Evolutionary conservation across 352 stramenopile genomes (phyloP).

Genomic region (Phytophthora ohioensis): DNA sequence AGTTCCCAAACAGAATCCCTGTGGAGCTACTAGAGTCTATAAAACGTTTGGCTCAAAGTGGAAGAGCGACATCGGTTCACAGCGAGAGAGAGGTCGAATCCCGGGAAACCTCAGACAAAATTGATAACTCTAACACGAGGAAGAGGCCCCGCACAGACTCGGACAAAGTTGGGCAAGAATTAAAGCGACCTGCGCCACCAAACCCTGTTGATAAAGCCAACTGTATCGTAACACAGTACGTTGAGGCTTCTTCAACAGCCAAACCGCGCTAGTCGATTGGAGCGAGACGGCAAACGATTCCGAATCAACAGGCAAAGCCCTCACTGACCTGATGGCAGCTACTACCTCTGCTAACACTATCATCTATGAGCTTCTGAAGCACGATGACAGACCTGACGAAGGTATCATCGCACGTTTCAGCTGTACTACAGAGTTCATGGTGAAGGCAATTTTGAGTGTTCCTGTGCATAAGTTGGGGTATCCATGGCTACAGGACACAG

Average conservation of each 20-base stretch:
- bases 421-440: constrained; percentile 6
- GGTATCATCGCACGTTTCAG: neutral
- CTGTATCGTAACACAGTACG: neutral
- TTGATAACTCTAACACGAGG: neutral
- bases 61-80: too few species aligned
- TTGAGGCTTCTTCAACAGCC: neutral
- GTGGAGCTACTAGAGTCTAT: neutral
- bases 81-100: too few species aligned
- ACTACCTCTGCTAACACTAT: constrained; percentile 6
- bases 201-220: neutral
- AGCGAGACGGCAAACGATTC: neutral
- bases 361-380: constrained; percentile 4
- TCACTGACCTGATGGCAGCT: constrained; percentile 13
- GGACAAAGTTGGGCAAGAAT: neutral
- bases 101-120: too few species aligned
- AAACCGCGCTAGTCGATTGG: neutral
- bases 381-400: neutral
- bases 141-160: constrained; percentile 9
- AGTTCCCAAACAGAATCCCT: constrained; percentile 14
- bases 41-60: neutral
- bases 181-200: neutral
- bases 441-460: neutral
- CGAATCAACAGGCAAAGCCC: neutral
- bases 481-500: constrained; percentile 5
- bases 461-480: constrained; percentile 1